Conservation (phyloP, 176 grass and related monocot genomes). For the Pontederia crassipes region DNA sequence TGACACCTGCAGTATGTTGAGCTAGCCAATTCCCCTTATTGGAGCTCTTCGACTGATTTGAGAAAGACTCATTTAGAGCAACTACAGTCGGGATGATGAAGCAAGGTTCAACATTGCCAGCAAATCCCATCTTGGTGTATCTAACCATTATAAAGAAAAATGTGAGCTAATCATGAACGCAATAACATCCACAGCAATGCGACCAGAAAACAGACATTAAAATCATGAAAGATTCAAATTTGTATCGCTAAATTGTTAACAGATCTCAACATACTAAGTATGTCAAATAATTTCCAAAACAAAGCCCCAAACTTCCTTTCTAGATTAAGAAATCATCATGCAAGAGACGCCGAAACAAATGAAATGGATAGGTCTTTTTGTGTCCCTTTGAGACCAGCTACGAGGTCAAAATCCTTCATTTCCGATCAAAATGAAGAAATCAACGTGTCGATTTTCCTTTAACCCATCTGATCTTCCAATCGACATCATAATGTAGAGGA, state of each 20-base stretch:
- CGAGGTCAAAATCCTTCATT: too few relatives aligned
- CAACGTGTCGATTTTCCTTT: too few relatives aligned
- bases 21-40: slow-evolving; percentile 82
- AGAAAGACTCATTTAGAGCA: slow-evolving; percentile 75
- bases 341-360: background rate
- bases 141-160: slow-evolving; percentile 18
- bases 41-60: slow-evolving; percentile 38
- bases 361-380: too few relatives aligned
- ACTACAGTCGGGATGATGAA: slow-evolving; percentile 95
- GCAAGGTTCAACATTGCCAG: slow-evolving; percentile 95
- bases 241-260: background rate
- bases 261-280: background rate
- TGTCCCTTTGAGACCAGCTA: too few relatives aligned
- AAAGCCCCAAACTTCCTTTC: background rate
- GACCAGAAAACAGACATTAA: background rate
- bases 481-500: too few relatives aligned
- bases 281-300: background rate
- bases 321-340: background rate
- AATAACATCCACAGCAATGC: background rate
- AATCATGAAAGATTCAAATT: background rate
- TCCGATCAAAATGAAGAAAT: too few relatives aligned
- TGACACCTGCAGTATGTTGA: slow-evolving; percentile 89
- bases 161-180: background rate
- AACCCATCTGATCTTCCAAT: too few relatives aligned
- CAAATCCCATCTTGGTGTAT: slow-evolving; percentile 99